Conservation (phyloP, 306 rosid species). For the Astragalus glycyphyllos region DNA sequence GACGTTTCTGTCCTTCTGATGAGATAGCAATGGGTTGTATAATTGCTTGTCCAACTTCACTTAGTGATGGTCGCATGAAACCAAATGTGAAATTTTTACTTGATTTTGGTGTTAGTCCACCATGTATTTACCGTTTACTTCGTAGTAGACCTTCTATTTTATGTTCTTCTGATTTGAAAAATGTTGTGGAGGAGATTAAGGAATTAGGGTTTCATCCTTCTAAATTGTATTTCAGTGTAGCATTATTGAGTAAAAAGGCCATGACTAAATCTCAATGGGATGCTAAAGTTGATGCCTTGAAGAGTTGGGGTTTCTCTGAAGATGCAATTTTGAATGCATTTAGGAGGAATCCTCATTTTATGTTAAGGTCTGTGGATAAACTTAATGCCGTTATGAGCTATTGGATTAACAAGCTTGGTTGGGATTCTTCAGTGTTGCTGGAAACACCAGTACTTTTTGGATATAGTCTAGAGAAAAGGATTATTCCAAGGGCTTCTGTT, state of each 20-base stretch:
- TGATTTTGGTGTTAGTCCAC: not conserved
- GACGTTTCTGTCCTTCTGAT: constrained; percentile 28
- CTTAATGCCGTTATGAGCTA: constrained; percentile 48
- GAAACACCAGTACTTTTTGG: constrained; percentile 1
- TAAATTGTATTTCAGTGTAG: constrained; percentile 26
- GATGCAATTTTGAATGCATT: constrained; percentile 45
- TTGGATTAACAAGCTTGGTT: constrained; percentile 52
- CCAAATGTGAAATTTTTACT: constrained; percentile 23
- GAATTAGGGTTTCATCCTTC: constrained; percentile 57
- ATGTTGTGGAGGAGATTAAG: constrained; percentile 45
- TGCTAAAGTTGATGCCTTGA: constrained; percentile 51
- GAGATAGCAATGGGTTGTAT: not conserved
- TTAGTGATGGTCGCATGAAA: not conserved
- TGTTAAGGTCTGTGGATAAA: constrained; percentile 51
- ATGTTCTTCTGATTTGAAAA: not conserved
- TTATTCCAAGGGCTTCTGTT: constrained; percentile 51
- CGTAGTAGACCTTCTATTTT: not conserved
- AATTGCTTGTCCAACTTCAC: not conserved
- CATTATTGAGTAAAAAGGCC: constrained; percentile 28
- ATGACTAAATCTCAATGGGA: constrained; percentile 46
- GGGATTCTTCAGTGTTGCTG: constrained; percentile 30
- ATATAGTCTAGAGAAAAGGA: constrained; percentile 53
- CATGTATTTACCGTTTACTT: not conserved
- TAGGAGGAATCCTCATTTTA: constrained; percentile 42
- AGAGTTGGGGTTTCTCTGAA: constrained; percentile 69